Evolutionary conservation across 257 asterid genomes (phyloP).

Genomic region (Coffea canephora): DNA sequence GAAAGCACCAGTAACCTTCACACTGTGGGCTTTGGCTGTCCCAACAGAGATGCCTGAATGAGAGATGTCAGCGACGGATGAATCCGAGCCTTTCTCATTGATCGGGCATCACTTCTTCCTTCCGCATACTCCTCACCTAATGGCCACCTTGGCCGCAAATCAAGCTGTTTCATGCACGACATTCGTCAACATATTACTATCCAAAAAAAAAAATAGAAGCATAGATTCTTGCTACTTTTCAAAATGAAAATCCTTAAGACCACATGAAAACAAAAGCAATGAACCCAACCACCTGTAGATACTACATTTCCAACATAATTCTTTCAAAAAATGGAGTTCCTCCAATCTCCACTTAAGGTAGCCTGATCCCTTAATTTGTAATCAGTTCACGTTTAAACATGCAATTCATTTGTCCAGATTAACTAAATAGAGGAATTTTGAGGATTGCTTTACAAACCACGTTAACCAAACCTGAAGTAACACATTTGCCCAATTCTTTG

Average conservation of each 20-base stretch:
- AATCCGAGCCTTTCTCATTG: conserved; percentile 69
- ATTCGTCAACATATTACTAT: background rate
- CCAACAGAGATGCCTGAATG: conserved; percentile 59
- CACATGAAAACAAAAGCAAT: background rate
- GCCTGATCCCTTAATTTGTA: background rate
- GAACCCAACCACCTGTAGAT: background rate
- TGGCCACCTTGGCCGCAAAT: conserved; percentile 97
- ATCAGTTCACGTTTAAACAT: background rate
- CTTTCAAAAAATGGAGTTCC: background rate
- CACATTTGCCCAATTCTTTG: background rate
- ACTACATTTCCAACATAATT: background rate
- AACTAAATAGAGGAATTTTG: background rate
- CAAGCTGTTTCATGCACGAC: conserved; percentile 54
- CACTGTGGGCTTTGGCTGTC: conserved; percentile 20
- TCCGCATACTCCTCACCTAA: conserved; percentile 80
- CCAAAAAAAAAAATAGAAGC: background rate
- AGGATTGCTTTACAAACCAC: background rate
- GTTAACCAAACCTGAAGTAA: background rate
- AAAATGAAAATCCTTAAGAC: background rate
- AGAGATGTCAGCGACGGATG: conserved; percentile 95
- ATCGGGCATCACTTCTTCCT: conserved; percentile 93
- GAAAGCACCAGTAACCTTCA: background rate
- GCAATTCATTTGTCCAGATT: background rate
- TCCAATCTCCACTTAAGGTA: too few relatives aligned
- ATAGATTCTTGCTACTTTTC: background rate